These are phyloP conservation scores for Solanum gandarillasii DNA, from an alignment of 257 asterid genomes.

Conservation along the genomic window DNA sequence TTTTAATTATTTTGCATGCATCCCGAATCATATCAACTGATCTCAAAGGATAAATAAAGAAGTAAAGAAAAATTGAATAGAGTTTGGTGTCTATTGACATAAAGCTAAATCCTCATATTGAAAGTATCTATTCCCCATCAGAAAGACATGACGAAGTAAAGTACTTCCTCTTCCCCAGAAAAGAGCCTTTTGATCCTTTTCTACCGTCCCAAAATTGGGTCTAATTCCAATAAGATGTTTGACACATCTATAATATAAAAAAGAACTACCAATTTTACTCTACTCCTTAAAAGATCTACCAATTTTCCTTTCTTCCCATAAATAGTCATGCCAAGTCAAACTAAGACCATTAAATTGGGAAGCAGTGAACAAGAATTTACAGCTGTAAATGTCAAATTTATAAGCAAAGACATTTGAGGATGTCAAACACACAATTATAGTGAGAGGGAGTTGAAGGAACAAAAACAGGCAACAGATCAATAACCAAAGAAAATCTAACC, in stretches of 20 bases:
- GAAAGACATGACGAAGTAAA: not conserved
- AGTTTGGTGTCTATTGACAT: not conserved
- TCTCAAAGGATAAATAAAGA: not conserved
- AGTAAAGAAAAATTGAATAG: not conserved
- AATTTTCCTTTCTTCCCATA: not conserved
- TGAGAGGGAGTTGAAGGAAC: not conserved
- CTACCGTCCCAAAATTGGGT: not conserved
- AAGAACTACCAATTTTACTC: not conserved
- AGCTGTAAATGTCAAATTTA: not conserved
- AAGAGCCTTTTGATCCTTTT: not conserved
- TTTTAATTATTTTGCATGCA: not conserved
- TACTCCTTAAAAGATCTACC: not conserved
- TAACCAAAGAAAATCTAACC: constrained; percentile 25
- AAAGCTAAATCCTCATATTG: not conserved
- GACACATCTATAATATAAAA: not conserved
- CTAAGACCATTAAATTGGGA: not conserved
- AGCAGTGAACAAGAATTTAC: not conserved
- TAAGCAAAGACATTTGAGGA: not conserved
- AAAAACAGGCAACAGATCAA: not conserved
- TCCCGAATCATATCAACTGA: not conserved
- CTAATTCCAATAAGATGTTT: not conserved
- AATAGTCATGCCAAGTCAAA: not conserved
- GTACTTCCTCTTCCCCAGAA: not conserved
- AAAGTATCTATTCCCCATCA: not conserved
- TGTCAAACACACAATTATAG: not conserved